Base-by-base conservation (phyloP, 805 yeast species). In the Candida patagonica region DNA sequence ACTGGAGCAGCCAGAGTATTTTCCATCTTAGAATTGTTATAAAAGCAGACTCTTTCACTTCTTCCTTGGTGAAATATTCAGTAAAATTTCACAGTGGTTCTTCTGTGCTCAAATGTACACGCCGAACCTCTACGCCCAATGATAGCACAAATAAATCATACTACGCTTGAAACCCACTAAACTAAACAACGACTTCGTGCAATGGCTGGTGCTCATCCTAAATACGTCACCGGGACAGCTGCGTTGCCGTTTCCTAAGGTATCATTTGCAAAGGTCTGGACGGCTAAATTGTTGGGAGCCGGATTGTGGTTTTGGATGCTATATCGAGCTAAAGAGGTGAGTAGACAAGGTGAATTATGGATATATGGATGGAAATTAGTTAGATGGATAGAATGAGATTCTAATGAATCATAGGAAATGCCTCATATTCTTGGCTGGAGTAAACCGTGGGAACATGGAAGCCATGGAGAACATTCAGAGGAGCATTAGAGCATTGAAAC, bases 271-370 rank as follows among this genome's bases (percentile, higher is more conserved):
- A 71, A 78, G 53, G 69, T 73, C 42, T 67, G 76, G 61, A 70
- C 78, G 16, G 72, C 84, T 34, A 79, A 80, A 51, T 59, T 70
- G 16, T 68, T 85, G 31, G 95, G 95, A 8, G 94, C 89, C 29
- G 71, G 87, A 40, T 79, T 82, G 84, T 82, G 92, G 83, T 85
- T 83, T 62, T 85, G 89, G 83, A 72, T 85, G 46, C 70, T 85
- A 55, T 84, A 81, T 70, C 71, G 95, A 59, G 68, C 82, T 33
- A 78, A 80, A 63, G 78, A 81, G 57, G 89, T 53, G 32, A 39
- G 57, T 47, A 26, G 10, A 10, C 3, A 8, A 3, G 12, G 6
- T 10, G 8, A 23, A 20, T 32, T 16, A 4, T 32, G 24, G 21
- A 5, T 5, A 23, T 4, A n/a, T 13, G 4, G 10, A 9, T 17